Evolutionary conservation across 2,329 filamentous ascomycete species (phyloP).

Genomic region (Epichloe amarillans): DNA sequence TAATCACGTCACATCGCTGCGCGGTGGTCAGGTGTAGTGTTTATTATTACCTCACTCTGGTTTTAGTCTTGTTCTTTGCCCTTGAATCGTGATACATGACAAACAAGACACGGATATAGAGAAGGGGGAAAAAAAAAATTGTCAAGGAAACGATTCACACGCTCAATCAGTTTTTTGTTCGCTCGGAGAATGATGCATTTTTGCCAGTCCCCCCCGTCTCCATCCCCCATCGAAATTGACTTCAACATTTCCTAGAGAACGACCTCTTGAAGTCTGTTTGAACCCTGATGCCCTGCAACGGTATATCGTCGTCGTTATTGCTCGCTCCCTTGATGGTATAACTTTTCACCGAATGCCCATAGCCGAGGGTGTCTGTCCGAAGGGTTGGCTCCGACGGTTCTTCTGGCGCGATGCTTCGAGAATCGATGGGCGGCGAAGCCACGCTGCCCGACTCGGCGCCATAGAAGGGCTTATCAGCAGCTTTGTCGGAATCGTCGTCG

Average conservation of each 20-base stretch:
- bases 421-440: neutral
- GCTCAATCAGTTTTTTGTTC: too few species aligned
- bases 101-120: too few species aligned
- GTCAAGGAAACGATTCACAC: too few species aligned
- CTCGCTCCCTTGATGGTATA: constrained; percentile 15
- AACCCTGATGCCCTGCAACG: constrained; percentile 25
- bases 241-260: constrained; percentile 4
- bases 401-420: neutral
- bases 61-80: too few species aligned
- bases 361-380: constrained; percentile 20
- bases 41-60: too few species aligned
- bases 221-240: neutral
- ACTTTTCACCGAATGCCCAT: constrained; percentile 18
- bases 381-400: constrained; percentile 11
- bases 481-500: constrained; percentile 4
- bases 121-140: too few species aligned
- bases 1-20: too few species aligned
- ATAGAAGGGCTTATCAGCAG: constrained; percentile 14
- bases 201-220: neutral
- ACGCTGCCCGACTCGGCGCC: constrained; percentile 15
- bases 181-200: neutral
- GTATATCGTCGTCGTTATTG: constrained; percentile 23
- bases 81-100: too few species aligned
- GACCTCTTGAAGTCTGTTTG: constrained; percentile 22
- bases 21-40: too few species aligned